These are phyloP conservation scores for Artemisia annua DNA, from an alignment of 129 eudicot species.

Conservation along the genomic window DNA sequence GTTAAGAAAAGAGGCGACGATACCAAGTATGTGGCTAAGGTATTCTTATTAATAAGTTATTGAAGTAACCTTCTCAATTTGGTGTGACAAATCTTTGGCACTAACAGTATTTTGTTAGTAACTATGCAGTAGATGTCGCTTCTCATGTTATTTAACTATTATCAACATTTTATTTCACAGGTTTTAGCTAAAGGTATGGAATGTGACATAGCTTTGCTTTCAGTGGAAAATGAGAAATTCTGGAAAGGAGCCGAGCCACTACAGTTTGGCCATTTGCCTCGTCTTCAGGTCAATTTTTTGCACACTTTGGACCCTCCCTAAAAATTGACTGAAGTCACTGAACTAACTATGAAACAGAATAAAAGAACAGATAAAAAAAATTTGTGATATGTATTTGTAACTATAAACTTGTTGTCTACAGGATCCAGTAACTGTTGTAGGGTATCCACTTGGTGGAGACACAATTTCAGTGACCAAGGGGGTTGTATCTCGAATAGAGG, in stretches of 20 bases:
- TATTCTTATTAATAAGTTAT: conserved; percentile 18
- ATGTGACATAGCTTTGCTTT: conserved; percentile 94
- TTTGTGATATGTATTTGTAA: conserved; percentile 21
- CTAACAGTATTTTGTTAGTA: neutral
- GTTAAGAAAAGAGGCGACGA: conserved; percentile 98
- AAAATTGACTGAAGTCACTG: conserved; percentile 1
- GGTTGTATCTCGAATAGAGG: conserved; percentile 99
- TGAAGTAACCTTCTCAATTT: too few species aligned
- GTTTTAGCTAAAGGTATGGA: conserved; percentile 92
- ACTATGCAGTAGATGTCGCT: neutral
- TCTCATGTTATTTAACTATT: conserved; percentile 23
- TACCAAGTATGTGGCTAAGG: conserved; percentile 95
- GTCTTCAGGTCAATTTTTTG: conserved; percentile 72
- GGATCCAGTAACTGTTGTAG: conserved; percentile 97
- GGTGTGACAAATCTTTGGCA: neutral
- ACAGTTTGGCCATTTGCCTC: conserved; percentile 78
- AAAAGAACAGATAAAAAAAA: neutral
- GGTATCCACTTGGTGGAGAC: conserved; percentile 99
- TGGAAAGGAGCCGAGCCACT: conserved; percentile 93
- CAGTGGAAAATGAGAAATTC: conserved; percentile 82
- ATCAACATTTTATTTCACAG: conserved; percentile 38
- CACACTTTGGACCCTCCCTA: neutral
- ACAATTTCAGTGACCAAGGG: conserved; percentile 98
- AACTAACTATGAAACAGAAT: conserved; percentile 6
- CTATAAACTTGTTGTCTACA: conserved; percentile 31